Percentiles rank a stretch among this genome's conserved stretches.
phyloP scores from a whole-genome alignment of 108 stramenopile species.

The Nitzschia sp. region DNA sequence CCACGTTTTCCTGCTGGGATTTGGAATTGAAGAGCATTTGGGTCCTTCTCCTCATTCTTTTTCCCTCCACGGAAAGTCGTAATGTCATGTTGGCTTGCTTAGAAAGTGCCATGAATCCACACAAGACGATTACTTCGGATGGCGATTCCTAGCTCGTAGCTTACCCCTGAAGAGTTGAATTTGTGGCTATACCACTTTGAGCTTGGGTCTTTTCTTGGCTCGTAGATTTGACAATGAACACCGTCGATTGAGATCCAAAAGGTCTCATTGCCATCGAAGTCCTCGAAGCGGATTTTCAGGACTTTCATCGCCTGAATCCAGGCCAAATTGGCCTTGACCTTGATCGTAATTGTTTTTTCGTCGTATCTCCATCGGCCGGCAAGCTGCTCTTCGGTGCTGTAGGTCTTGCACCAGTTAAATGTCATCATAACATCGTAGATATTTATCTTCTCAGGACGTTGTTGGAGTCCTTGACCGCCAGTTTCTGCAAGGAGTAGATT shows the following conservation, averaged over 20 bases:
- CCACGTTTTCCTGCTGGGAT: not conserved
- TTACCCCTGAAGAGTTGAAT: conserved; percentile 19
- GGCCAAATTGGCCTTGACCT: not conserved
- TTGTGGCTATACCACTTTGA: conserved; percentile 35
- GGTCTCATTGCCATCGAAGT: not conserved
- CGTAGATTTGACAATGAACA: conserved; percentile 7
- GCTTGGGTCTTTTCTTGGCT: not conserved
- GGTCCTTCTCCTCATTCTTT: not conserved
- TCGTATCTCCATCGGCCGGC: not conserved
- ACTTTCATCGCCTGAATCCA: not conserved
- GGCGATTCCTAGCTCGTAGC: conserved; percentile 24
- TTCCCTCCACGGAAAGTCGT: conserved; percentile 16
- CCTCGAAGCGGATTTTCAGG: not conserved
- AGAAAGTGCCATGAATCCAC: conserved; percentile 32
- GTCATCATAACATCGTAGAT: not conserved
- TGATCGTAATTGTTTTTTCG: not conserved
- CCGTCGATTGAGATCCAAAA: conserved; percentile 5
- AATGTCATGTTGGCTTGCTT: conserved; percentile 23
- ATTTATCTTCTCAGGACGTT: too few relatives aligned
- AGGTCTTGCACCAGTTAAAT: not conserved
- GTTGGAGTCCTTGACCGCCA: too few relatives aligned
- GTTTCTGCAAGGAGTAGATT: too few relatives aligned
- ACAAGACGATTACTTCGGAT: conserved; percentile 21
- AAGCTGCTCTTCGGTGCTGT: not conserved
- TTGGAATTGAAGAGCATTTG: not conserved